A percentile compares a stretch with the other conserved stretches of the same genome.
Conservation (phyloP, 2,329 filamentous ascomycete genomes). For the Neophaeococcomyces mojaviensis region DNA sequence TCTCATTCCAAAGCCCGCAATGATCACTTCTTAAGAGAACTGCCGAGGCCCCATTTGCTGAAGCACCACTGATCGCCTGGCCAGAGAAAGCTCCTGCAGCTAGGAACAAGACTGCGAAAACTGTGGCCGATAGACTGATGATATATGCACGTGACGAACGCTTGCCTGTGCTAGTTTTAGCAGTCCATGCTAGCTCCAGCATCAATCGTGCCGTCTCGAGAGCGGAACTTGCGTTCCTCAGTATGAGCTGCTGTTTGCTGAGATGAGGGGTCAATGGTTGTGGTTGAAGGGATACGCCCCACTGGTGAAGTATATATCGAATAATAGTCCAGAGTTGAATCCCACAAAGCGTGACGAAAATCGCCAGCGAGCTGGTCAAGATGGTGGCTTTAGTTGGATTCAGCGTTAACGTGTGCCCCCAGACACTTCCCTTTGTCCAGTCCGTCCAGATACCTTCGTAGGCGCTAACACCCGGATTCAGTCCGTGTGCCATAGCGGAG, state of each 20-base stretch:
- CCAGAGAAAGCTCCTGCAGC: slow-evolving; percentile 14
- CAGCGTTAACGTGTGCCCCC: slow-evolving; percentile 18
- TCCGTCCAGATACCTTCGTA: slow-evolving; percentile 17
- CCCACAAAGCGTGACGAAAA: slow-evolving; percentile 14
- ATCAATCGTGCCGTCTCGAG: slow-evolving; percentile 12
- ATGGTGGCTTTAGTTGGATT: slow-evolving; percentile 12
- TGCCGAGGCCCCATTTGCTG: slow-evolving; percentile 8
- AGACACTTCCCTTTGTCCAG: slow-evolving; percentile 13
- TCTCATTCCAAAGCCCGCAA: slow-evolving; percentile 16
- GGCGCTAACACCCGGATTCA: too few relatives aligned
- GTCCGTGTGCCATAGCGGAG: too few relatives aligned
- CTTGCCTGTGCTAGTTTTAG: slow-evolving; percentile 10
- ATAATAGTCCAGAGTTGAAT: slow-evolving; percentile 17
- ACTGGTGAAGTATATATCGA: slow-evolving; percentile 13
- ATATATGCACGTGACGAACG: slow-evolving; percentile 10
- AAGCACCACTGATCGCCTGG: slow-evolving; percentile 9
- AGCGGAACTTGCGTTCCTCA: slow-evolving; percentile 14
- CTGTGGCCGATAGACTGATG: slow-evolving; percentile 10
- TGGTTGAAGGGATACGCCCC: slow-evolving; percentile 1
- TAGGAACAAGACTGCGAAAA: slow-evolving; percentile 13
- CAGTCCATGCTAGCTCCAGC: slow-evolving; percentile 12
- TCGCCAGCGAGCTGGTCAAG: slow-evolving; percentile 16
- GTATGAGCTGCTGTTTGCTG: slow-evolving; percentile 16
- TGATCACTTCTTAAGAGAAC: slow-evolving; percentile 13
- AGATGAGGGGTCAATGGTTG: slow-evolving; percentile 12